Percentiles rank a stretch among this genome's conserved stretches.
Evolutionary conservation across 78 protist genomes (phyloP).

Genomic region (Capsaspora owczarzaki): DNA sequence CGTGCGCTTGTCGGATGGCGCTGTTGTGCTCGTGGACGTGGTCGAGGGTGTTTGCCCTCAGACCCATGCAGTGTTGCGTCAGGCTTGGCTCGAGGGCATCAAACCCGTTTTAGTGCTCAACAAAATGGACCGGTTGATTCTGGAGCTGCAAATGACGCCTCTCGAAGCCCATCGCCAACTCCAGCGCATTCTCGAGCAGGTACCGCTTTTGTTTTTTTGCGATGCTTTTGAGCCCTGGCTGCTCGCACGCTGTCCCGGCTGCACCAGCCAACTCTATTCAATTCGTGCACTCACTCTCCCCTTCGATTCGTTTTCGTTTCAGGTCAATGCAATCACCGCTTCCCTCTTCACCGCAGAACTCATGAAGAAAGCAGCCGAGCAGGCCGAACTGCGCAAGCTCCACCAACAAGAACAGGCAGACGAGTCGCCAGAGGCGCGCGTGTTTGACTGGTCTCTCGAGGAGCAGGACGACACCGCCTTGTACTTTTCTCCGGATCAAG

Average conservation of each 20-base stretch:
- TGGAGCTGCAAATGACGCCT: constrained; percentile 72
- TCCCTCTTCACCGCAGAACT: constrained; percentile 27
- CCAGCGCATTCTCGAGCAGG: constrained; percentile 59
- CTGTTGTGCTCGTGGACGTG: constrained; percentile 73
- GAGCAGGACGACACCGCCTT: constrained; percentile 8
- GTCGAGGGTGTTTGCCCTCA: constrained; percentile 82
- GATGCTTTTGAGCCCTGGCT: not conserved
- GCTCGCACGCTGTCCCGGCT: not conserved
- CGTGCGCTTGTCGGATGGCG: constrained; percentile 70
- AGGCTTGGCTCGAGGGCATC: constrained; percentile 78
- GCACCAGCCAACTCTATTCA: not conserved
- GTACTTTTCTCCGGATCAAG: constrained; percentile 78
- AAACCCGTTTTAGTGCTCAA: constrained; percentile 81
- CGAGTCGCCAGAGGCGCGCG: not conserved
- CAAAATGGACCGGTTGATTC: constrained; percentile 83
- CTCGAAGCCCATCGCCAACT: constrained; percentile 73
- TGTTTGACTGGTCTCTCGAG: not conserved
- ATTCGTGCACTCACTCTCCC: not conserved
- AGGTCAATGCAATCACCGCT: constrained; percentile 64
- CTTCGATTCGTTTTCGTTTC: not conserved
- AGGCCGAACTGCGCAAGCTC: not conserved
- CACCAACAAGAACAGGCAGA: no score
- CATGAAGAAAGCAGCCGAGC: no score
- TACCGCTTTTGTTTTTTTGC: no score
- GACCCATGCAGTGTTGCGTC: constrained; percentile 87